Base-by-base conservation (phyloP, 345 rosid genomes). In the Populus alba region DNA sequence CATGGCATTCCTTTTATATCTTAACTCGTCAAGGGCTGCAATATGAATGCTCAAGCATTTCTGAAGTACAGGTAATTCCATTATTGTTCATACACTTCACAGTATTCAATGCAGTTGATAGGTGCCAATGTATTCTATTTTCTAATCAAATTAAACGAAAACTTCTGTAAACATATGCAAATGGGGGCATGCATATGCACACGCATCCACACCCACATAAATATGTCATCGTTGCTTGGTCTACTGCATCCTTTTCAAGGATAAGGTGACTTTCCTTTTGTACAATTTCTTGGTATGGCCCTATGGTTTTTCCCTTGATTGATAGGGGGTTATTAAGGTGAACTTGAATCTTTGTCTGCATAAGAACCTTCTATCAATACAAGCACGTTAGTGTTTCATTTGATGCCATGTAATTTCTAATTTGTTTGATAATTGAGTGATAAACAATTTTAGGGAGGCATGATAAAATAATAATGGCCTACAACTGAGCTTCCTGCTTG, bases 21-120 rank as follows among this genome's bases (percentile, higher is more conserved):
- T 86, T 91, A 74, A 91, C 98, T 53, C 77, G 72, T 67, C 98
- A 90, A 79, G 98, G 99, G 39, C 87, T 96, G 62, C 90, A 95
- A 55, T 88, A 85, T 27, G 99, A 96, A 76, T 96, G 97, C 82
- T 94, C 94, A 37, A 92, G 87, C 78, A 68, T 71, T 80, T 96
- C 97, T 43, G 87, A 88, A 83, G 77, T 84, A 76, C 97, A 92
- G 97, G 99, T 92, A 69, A 23, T 23, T 41, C 7, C 18, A 27
- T 68, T 62, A 23, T 68, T 37, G 31, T 6, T 59, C n/a, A 59
- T 45, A 25, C 72, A 8, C 38, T 18, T 49, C 25, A 4, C 37
- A 37, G 7, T 38, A 37, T 68, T 68, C 69, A 35, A 25, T 16
- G 20, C 11, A 16, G 18, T 66, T 12, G 22, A 66, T 25, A 11